Conservation (phyloP, 352 stramenopile species). For the Globisporangium uncinulatum region DNA sequence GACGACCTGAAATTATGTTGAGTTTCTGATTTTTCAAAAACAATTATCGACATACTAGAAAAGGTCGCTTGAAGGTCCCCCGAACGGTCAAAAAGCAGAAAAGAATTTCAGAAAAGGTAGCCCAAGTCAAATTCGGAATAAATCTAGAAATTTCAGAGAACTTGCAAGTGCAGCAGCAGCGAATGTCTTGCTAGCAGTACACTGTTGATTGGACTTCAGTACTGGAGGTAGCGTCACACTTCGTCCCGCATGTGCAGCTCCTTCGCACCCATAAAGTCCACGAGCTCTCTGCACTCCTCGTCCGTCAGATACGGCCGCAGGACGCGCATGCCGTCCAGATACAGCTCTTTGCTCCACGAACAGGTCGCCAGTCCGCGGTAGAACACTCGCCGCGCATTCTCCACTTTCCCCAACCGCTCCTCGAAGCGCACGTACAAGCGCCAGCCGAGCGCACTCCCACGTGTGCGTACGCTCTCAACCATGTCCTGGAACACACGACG, state of each 20-base stretch:
- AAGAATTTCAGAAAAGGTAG: no score
- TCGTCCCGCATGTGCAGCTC: constrained; percentile 52
- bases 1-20: no score
- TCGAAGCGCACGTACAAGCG: constrained; percentile 77
- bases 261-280: constrained; percentile 65
- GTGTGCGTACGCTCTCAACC: constrained; percentile 40
- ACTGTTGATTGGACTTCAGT: no score
- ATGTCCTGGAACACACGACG: constrained; percentile 63
- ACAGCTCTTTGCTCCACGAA: constrained; percentile 77
- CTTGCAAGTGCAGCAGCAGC: no score
- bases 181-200: neutral
- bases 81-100: no score
- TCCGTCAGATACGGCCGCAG: constrained; percentile 60
- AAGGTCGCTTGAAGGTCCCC: no score
- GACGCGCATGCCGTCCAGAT: constrained; percentile 56
- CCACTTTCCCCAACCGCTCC: constrained; percentile 58
- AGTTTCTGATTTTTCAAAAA: no score
- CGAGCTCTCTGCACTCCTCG: constrained; percentile 54
- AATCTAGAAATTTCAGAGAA: no score
- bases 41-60: no score
- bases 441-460: constrained; percentile 55
- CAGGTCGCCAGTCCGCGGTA: constrained; percentile 66
- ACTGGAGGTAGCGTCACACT: neutral
- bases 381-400: constrained; percentile 62
- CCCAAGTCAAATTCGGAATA: no score